Evolutionary conservation across 768 basidiomycete species (phyloP), one percentile per base, ranked within the genome.

Genomic region (Gyrodon lividus): DNA sequence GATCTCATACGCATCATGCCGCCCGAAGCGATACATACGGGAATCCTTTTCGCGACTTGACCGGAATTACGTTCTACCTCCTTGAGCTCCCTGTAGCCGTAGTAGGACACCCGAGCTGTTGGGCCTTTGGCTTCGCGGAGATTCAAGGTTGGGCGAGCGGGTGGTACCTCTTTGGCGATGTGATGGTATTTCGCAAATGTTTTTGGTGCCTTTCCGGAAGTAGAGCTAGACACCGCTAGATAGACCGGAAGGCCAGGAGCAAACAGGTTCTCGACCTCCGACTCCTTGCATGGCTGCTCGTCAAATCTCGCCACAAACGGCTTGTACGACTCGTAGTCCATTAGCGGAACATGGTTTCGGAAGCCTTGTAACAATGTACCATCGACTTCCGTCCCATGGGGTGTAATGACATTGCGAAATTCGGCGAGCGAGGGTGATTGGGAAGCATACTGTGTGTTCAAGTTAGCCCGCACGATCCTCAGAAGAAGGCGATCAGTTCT

Each of bases 191-290:
- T 9, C 4, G 51, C 30, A 26, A 60, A 54, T 2, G 37, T 2
- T 23, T 63, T 60, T 1, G 55, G 52, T 13, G 35, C 50, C 34
- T 44, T 54, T 0, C 58, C 56, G 0, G 54, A 58, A 8, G 59
- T 60, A 3, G 54, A 44, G 46, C 61, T 58, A 8, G 56, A 60
- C 16, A 53, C 22, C 23, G 24, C 28, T 0, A 63, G 12, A n/a
- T 17, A 57, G 23, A 26, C 43, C 7, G 61, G 59, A 2, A 63
- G 22, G 6, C 56, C 53, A 0, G 54, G 60, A n/a, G 57, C 51
- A 17, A 62, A 39, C 24, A 62, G 26, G 24, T 58, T 50, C 5
- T 48, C 43, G 26, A 61, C 34, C 1, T 35, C 46, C 14, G 48
- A 47, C 44, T 56, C 57, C 22, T 26, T 40, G 41, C 54, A 57